A percentile compares a stretch with the other conserved stretches of the same genome.
Conservation (phyloP, 495 filamentous ascomycete species). For the Hapsidospora chrysogenum region DNA sequence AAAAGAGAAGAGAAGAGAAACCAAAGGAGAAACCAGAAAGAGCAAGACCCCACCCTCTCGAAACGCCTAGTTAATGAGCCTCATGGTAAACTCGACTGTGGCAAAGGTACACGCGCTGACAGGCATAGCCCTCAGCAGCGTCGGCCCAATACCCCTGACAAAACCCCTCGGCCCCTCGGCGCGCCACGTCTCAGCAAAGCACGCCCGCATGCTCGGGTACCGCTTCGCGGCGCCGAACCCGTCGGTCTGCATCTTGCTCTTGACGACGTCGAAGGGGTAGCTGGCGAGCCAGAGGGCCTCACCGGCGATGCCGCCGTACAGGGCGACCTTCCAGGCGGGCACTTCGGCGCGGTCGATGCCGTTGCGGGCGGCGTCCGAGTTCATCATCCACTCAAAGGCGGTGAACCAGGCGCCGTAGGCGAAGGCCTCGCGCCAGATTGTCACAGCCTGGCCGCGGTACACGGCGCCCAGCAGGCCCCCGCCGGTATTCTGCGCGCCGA, state of each 20-base stretch:
- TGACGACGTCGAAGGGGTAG: conserved; percentile 93
- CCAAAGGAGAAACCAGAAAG: too few species aligned
- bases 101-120: conserved; percentile 95
- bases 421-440: conserved; percentile 73
- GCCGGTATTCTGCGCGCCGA: conserved; percentile 45
- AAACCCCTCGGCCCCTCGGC: conserved; percentile 70
- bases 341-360: conserved; percentile 57
- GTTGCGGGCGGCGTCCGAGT: conserved; percentile 63
- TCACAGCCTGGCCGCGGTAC: conserved; percentile 78
- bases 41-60: too few species aligned
- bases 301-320: conserved; percentile 85
- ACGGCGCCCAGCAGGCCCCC: conserved; percentile 55
- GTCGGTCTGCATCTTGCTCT: conserved; percentile 99
- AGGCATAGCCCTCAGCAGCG: conserved; percentile 88
- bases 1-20: too few species aligned
- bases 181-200: conserved; percentile 68
- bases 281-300: conserved; percentile 85
- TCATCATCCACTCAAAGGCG: conserved; percentile 93
- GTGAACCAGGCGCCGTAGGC: conserved; percentile 95
- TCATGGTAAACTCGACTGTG: conserved; percentile 52
- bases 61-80: conserved; percentile 27
- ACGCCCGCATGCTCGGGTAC: conserved; percentile 75
- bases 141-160: conserved; percentile 94
- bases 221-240: conserved; percentile 49
- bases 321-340: conserved; percentile 66